Evolutionary conservation across 2,329 filamentous ascomycete genomes (phyloP), one percentile per base, ranked within the genome.

Genomic region (Colletotrichum ledebouriae): DNA sequence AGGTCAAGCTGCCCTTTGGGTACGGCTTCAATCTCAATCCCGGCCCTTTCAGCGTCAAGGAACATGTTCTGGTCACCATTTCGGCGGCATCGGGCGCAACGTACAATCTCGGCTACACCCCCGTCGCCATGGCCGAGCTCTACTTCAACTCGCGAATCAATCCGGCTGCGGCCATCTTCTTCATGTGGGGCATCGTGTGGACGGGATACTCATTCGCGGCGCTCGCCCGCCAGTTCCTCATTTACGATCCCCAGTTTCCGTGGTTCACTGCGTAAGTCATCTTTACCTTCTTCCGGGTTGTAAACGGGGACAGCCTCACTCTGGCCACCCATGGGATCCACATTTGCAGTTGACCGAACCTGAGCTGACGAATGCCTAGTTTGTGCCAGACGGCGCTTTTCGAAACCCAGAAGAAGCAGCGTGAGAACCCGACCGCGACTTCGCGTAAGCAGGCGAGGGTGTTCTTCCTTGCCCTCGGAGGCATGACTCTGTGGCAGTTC

Each of bases 141-240:
- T 89, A 86, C 77, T 89, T 88, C 73, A 81, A 82, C 47, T 78
- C 83, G 53, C 78, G 75, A 33, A 81, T 90, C 56, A 79, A 88
- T 56, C 81, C 85, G 0, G 85, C 81, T 0, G 84, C 87, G 6
- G 84, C 83, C 1, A 82, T 88, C 37, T 86, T 87, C 74, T 89
- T 89, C 77, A 89, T 89, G 86, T 82, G 83, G 78, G 79, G 83
- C 0, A 87, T 68, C 15, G 85, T 87, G 0, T 87, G 84, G 78
- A 85, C 83, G 0, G 87, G 87, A 11, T 89, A 89, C 71, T 84
- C 84, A 0, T 88, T 86, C 73, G 87, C 87, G 3, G 86, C 86
- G 1, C 79, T 89, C 57, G 86, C 86, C 6, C 80, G 86, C 3
- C 84, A 88, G 67, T 82, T 89, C 25, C 75, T 89, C 10, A 78